These are phyloP conservation scores for Cryphonectria japonica DNA, from an alignment of 2,329 filamentous ascomycete species.

Conservation along the genomic window DNA sequence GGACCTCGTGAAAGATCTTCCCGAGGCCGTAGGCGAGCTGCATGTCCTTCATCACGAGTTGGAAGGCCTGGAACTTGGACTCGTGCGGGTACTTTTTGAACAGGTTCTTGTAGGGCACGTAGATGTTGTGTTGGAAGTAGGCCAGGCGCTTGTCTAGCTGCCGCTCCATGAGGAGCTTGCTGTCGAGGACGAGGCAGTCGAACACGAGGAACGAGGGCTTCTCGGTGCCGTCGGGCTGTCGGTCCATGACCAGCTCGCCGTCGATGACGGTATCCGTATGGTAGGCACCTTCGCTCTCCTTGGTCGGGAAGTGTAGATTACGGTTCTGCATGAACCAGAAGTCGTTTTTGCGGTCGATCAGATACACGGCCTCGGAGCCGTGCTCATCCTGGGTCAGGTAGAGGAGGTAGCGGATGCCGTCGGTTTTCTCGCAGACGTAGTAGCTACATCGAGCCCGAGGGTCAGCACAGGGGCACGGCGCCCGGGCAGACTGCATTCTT, in stretches of 20 bases:
- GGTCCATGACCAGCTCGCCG: slow-evolving; percentile 90
- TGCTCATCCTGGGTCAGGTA: slow-evolving; percentile 75
- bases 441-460: slow-evolving; percentile 59
- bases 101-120: slow-evolving; percentile 69
- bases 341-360: slow-evolving; percentile 98
- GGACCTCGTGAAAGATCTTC: slow-evolving; percentile 87
- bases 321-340: slow-evolving; percentile 80
- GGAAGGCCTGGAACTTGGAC: slow-evolving; percentile 72
- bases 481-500: neutral
- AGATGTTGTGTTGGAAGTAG: slow-evolving; percentile 79
- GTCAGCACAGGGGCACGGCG: neutral
- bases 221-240: slow-evolving; percentile 65
- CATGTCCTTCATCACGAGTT: slow-evolving; percentile 85
- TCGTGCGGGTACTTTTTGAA: slow-evolving; percentile 71
- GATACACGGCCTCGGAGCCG: slow-evolving; percentile 74
- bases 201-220: slow-evolving; percentile 89
- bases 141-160: slow-evolving; percentile 87
- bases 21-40: slow-evolving; percentile 87
- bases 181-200: slow-evolving; percentile 85
- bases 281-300: slow-evolving; percentile 66
- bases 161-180: slow-evolving; percentile 73
- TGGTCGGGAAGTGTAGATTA: slow-evolving; percentile 79
- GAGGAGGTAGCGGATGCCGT: slow-evolving; percentile 93
- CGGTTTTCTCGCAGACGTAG: slow-evolving; percentile 97
- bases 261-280: slow-evolving; percentile 85